A percentile compares a stretch with the other conserved stretches of the same genome.
Evolutionary conservation across 2,329 filamentous ascomycete species (phyloP).

Genomic region (Xylaria sp.): DNA sequence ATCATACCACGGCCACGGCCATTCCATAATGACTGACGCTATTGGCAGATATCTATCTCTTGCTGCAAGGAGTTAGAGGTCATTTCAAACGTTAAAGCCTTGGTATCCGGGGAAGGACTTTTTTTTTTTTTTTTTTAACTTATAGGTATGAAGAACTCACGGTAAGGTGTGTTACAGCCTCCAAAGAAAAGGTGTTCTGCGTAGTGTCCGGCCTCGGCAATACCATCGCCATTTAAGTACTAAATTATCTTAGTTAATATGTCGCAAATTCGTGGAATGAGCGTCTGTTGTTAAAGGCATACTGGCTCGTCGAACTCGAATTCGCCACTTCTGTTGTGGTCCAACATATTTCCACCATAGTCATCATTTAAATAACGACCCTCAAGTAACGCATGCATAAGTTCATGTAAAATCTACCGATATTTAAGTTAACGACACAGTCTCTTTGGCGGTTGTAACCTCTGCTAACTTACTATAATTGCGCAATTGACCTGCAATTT

Average conservation of each 20-base stretch:
- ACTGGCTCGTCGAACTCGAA: not conserved
- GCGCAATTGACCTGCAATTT: not conserved
- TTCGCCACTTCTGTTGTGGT: not conserved
- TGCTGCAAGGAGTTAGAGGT: not conserved
- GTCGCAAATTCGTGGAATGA: not conserved
- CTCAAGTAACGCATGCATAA: not conserved
- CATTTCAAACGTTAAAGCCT: not conserved
- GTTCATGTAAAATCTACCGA: slow-evolving; percentile 8
- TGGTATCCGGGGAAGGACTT: not conserved
- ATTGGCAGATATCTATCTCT: not conserved
- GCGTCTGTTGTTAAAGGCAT: not conserved
- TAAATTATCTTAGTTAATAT: not conserved
- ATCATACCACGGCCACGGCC: not conserved
- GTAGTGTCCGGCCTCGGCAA: not conserved
- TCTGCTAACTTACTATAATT: not conserved
- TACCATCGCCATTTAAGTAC: not conserved
- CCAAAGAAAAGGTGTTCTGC: not conserved
- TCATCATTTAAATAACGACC: not conserved
- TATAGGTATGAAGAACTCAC: not conserved
- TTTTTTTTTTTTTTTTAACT: not conserved
- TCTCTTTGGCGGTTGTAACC: not conserved
- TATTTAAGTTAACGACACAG: not conserved
- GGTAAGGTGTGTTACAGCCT: not conserved
- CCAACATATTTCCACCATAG: not conserved
- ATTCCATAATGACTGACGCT: not conserved